A percentile compares a stretch with the other conserved stretches of the same genome.
These are phyloP conservation scores for Lomentospora prolificans DNA, from an alignment of 2,329 filamentous ascomycete species.

Conservation along the genomic window DNA sequence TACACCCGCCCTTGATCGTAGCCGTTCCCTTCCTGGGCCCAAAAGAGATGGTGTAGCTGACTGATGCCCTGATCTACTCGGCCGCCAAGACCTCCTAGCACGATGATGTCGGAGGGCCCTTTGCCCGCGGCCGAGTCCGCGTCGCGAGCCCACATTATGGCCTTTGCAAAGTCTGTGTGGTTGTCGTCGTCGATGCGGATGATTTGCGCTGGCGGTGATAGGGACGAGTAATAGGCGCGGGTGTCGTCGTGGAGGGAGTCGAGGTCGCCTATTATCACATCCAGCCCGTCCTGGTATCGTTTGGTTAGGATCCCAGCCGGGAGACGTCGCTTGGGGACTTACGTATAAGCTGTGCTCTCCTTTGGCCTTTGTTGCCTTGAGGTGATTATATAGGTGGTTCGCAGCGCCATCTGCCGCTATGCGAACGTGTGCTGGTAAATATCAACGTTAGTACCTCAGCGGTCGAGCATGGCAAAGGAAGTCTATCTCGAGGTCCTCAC, in stretches of 20 bases:
- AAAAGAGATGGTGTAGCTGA: conserved; percentile 75
- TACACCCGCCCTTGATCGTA: conserved; percentile 54
- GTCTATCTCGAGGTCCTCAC: conserved; percentile 20
- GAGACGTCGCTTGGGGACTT: no score
- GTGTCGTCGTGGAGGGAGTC: conserved; percentile 65
- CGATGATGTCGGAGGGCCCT: conserved; percentile 52
- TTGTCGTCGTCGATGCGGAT: conserved; percentile 71
- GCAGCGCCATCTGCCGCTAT: conserved; percentile 90
- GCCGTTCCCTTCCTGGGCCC: conserved; percentile 42
- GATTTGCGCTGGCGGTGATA: conserved; percentile 42
- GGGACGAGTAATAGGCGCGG: conserved; percentile 54
- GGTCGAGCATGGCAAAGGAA: not conserved
- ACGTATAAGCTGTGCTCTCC: conserved; percentile 22
- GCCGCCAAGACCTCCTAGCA: conserved; percentile 76
- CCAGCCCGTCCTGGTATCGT: conserved; percentile 26
- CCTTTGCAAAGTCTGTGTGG: conserved; percentile 87
- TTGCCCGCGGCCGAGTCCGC: conserved; percentile 16
- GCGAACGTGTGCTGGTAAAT: conserved; percentile 46
- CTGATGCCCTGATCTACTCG: conserved; percentile 88
- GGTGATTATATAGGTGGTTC: conserved; percentile 54
- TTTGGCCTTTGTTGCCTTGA: not conserved
- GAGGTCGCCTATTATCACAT: conserved; percentile 78
- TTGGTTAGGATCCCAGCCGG: not conserved
- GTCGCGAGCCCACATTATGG: conserved; percentile 48
- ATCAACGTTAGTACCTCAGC: not conserved